Conservation (phyloP, 108 stramenopile genomes). For the Fistulifera pelliculosa region DNA sequence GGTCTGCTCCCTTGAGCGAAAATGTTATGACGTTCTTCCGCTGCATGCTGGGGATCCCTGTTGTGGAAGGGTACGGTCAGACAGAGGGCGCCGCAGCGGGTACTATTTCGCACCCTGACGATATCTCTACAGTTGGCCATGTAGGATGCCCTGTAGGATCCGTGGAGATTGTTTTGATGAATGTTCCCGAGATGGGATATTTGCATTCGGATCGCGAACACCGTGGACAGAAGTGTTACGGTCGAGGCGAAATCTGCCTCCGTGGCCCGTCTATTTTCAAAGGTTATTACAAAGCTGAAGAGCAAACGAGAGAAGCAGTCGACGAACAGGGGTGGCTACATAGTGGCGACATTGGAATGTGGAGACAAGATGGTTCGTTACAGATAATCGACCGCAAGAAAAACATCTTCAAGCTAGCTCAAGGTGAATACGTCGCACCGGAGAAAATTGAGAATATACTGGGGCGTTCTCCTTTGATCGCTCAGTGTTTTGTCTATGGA, state of each 20-base stretch:
- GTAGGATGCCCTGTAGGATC: constrained; percentile 85
- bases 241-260: constrained; percentile 92
- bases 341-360: constrained; percentile 95
- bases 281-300: constrained; percentile 96
- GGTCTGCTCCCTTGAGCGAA: constrained; percentile 86
- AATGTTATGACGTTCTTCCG: constrained; percentile 91
- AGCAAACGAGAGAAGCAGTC: constrained; percentile 88
- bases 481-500: constrained; percentile 91
- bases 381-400: constrained; percentile 97
- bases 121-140: constrained; percentile 83
- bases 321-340: constrained; percentile 92
- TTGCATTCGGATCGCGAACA: constrained; percentile 73
- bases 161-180: constrained; percentile 76
- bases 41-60: constrained; percentile 78
- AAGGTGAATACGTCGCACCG: constrained; percentile 92
- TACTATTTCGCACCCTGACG: constrained; percentile 53
- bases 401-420: constrained; percentile 95
- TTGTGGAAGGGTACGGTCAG: constrained; percentile 95
- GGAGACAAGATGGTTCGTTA: constrained; percentile 85
- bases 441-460: constrained; percentile 97
- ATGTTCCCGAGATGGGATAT: constrained; percentile 97
- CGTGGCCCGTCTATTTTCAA: constrained; percentile 89
- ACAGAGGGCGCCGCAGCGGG: constrained; percentile 87
- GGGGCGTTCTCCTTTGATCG: constrained; percentile 65
- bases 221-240: constrained; percentile 68